Evolutionary conservation across 345 rosid genomes (phyloP).

Genomic region (Eucalyptus tenuipes): DNA sequence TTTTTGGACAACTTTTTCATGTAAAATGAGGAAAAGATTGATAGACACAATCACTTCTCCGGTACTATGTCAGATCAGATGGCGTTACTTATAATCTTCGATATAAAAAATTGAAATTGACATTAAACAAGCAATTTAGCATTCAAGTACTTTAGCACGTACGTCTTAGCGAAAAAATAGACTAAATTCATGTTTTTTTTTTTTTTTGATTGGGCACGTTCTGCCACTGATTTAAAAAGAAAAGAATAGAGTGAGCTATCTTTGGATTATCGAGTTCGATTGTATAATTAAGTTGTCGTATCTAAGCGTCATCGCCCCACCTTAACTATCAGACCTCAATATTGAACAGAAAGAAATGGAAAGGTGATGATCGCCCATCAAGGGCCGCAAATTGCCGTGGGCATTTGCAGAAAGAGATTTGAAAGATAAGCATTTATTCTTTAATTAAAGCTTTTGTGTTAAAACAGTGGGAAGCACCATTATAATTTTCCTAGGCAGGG

Average conservation of each 20-base stretch:
- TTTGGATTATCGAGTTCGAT: not conserved
- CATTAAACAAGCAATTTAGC: not conserved
- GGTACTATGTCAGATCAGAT: not conserved
- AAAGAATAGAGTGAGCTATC: not conserved
- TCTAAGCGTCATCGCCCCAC: not conserved
- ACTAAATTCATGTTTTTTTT: not conserved
- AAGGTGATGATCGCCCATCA: not conserved
- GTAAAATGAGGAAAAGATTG: not conserved
- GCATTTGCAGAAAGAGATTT: not conserved
- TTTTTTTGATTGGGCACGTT: not conserved
- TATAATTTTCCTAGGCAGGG: not conserved
- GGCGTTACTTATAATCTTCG: not conserved
- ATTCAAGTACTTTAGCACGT: not conserved
- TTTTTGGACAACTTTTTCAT: too few species aligned
- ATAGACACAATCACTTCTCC: not conserved
- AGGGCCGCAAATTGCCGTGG: not conserved
- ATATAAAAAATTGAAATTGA: not conserved
- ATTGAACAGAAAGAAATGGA: not conserved
- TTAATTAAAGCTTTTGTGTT: not conserved
- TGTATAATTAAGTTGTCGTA: not conserved
- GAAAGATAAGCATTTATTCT: not conserved
- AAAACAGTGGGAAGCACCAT: not conserved
- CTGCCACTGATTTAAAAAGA: not conserved
- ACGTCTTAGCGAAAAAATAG: not conserved
- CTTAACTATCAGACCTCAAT: not conserved